A percentile compares a stretch with the other conserved stretches of the same genome.
Conservation (phyloP, 805 yeast species). For the Metschnikowia cerradonensis region DNA sequence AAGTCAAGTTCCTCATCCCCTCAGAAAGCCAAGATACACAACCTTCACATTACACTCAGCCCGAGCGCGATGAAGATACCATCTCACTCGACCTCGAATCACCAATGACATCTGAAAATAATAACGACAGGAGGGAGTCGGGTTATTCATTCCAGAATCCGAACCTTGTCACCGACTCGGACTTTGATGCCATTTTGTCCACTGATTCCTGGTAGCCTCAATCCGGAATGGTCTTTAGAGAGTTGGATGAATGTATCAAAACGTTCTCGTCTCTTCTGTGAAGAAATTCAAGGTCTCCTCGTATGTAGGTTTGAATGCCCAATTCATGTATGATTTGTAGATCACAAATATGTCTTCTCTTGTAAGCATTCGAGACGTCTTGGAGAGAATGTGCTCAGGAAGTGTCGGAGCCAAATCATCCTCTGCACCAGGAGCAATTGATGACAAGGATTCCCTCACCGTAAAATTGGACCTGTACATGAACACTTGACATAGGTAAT, state of each 20-base stretch:
- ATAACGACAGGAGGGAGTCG: background rate
- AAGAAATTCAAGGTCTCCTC: slow-evolving; percentile 17
- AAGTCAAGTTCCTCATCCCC: background rate
- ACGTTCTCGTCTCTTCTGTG: slow-evolving; percentile 15
- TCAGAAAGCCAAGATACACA: background rate
- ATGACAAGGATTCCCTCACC: slow-evolving; percentile 42
- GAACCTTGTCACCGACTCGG: background rate
- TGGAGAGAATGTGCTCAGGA: slow-evolving; percentile 35
- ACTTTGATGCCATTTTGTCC: background rate
- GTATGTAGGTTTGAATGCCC: slow-evolving; percentile 83
- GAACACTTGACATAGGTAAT: slow-evolving; percentile 48
- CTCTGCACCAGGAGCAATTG: slow-evolving; percentile 79
- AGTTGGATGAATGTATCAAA: slow-evolving; percentile 1
- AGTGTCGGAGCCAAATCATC: slow-evolving; percentile 41
- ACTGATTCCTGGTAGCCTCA: background rate
- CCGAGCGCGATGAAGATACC: background rate
- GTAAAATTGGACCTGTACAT: slow-evolving; percentile 37
- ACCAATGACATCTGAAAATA: background rate
- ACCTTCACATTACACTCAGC: background rate
- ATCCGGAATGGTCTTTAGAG: background rate
- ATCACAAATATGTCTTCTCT: slow-evolving; percentile 52
- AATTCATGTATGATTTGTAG: slow-evolving; percentile 50
- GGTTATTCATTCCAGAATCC: background rate
- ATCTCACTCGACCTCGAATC: background rate
- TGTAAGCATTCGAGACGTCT: slow-evolving; percentile 46